A percentile compares a stretch with the other conserved stretches of the same genome.
Evolutionary conservation across 495 filamentous ascomycete species (phyloP).

Genomic region (Chlorociboria aeruginascens): DNA sequence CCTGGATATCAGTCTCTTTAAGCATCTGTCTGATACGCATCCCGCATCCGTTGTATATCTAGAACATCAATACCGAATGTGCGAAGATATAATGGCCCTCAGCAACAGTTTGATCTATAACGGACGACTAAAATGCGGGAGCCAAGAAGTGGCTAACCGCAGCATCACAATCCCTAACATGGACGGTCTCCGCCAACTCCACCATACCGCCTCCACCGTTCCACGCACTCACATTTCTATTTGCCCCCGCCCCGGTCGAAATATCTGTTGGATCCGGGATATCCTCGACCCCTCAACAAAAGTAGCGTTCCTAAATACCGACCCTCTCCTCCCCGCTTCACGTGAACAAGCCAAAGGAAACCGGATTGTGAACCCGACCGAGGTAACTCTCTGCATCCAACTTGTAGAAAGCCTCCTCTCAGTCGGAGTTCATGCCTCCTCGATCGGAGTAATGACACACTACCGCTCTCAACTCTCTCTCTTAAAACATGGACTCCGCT

Average conservation of each 20-base stretch:
- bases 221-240: slow-evolving; percentile 25
- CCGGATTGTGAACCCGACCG: slow-evolving; percentile 74
- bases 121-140: slow-evolving; percentile 82
- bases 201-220: slow-evolving; percentile 34
- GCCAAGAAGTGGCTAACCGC: slow-evolving; percentile 54
- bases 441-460: slow-evolving; percentile 96
- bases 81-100: slow-evolving; percentile 86
- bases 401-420: slow-evolving; percentile 68
- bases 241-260: slow-evolving; percentile 38
- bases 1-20: slow-evolving; percentile 87
- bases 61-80: slow-evolving; percentile 97
- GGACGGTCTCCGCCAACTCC: slow-evolving; percentile 43
- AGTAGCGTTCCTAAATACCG: slow-evolving; percentile 82
- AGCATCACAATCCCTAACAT: slow-evolving; percentile 49
- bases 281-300: slow-evolving; percentile 55
- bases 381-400: slow-evolving; percentile 62
- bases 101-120: slow-evolving; percentile 90
- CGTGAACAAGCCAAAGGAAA: slow-evolving; percentile 64
- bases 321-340: slow-evolving; percentile 48
- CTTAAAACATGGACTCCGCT: slow-evolving; percentile 31
- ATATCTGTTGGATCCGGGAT: slow-evolving; percentile 73
- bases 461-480: slow-evolving; percentile 79
- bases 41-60: slow-evolving; percentile 79
- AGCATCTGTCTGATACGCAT: slow-evolving; percentile 77
- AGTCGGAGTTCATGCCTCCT: slow-evolving; percentile 56